Conservation (phyloP, 1,139 yeast species). For the Debaryomyces fabryi region DNA sequence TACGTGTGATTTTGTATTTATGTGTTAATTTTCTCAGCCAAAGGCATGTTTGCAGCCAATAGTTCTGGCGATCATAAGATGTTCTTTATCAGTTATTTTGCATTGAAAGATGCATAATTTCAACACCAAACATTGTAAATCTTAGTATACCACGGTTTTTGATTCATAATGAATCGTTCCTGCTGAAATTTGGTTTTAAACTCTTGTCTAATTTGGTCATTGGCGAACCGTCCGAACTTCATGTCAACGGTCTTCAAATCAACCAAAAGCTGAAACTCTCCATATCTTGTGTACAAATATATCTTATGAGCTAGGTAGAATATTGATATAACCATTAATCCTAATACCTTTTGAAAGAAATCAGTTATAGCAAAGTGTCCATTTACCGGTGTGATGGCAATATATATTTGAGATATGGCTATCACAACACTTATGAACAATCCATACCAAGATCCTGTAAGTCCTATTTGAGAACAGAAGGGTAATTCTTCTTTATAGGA, state of each 20-base stretch:
- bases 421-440: constrained; percentile 13
- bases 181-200: constrained; percentile 1
- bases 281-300: constrained; percentile 17
- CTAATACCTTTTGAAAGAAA: constrained; percentile 29
- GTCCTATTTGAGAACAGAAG: constrained; percentile 14
- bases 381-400: constrained; percentile 29
- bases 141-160: constrained; percentile 3
- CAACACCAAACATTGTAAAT: constrained; percentile 7
- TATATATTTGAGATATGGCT: constrained; percentile 19
- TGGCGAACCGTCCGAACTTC: constrained; percentile 11
- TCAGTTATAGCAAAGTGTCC: constrained; percentile 20
- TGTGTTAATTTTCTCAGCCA: not conserved
- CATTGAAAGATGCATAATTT: not conserved
- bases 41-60: not conserved
- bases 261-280: constrained; percentile 7
- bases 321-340: constrained; percentile 25
- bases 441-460: constrained; percentile 16
- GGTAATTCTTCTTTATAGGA: constrained; percentile 11
- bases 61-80: not conserved
- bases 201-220: constrained; percentile 4
- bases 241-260: constrained; percentile 9
- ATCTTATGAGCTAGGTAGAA: constrained; percentile 30
- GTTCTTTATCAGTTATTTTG: not conserved
- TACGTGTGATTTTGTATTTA: not conserved
- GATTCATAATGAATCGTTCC: not conserved